A percentile compares a stretch with the other conserved stretches of the same genome.
These are phyloP conservation scores for Colletotrichum incanum DNA, from an alignment of 2,329 filamentous ascomycete species.

Conservation along the genomic window DNA sequence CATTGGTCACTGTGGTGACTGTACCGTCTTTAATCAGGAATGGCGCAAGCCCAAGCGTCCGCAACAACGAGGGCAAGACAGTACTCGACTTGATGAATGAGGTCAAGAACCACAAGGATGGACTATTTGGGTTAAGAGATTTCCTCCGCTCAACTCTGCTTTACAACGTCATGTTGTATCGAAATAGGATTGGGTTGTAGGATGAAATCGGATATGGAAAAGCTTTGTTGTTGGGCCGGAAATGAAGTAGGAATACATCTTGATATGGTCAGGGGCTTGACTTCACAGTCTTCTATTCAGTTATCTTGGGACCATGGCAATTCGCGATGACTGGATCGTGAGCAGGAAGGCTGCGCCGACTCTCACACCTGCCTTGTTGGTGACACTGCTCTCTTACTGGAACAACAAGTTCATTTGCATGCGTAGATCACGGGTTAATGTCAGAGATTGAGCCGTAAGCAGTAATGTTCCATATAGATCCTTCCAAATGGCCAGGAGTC, in stretches of 20 bases:
- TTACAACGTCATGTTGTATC: not conserved
- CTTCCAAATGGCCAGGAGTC: too few relatives aligned
- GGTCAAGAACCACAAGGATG: not conserved
- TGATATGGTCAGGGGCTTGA: not conserved
- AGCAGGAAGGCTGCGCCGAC: not conserved
- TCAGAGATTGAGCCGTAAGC: too few relatives aligned
- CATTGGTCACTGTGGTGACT: too few relatives aligned
- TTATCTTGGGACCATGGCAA: too few relatives aligned
- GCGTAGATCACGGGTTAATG: too few relatives aligned
- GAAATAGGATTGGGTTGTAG: not conserved
- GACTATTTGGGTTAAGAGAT: not conserved
- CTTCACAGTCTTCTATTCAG: too few relatives aligned
- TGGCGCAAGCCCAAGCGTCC: not conserved
- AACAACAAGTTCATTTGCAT: too few relatives aligned
- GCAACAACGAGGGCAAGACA: not conserved
- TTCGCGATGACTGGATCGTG: too few relatives aligned
- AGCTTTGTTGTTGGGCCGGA: not conserved
- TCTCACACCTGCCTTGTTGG: not conserved
- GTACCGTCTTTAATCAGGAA: not conserved
- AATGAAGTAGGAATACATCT: not conserved
- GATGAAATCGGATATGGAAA: too few relatives aligned
- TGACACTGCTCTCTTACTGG: too few relatives aligned
- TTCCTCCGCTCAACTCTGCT: not conserved
- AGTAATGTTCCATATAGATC: too few relatives aligned
- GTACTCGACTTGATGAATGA: not conserved